Base-by-base conservation (phyloP, 2,329 filamentous ascomycete genomes). In the Apiospora malaysiana region DNA sequence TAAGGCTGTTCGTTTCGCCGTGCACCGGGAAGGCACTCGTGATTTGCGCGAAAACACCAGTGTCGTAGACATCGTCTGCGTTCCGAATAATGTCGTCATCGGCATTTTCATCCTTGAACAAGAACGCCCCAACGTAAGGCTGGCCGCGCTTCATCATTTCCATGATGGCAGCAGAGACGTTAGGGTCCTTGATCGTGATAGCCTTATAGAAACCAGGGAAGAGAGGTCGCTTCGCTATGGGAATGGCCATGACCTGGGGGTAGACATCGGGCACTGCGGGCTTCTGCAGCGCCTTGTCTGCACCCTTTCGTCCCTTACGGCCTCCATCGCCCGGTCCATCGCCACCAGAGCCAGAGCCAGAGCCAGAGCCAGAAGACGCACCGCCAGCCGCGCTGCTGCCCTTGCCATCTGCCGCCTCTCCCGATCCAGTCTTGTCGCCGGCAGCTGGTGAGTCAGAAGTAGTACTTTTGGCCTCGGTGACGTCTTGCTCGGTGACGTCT, bases 161-260 rank as follows among this genome's bases (percentile, higher is more conserved):
- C 71, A 95, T 93, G 75, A 99, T 97, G 27, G 96, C 96, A 49
- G 91, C 91, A 18, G 95, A 93, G 46, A 99, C 96, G 76, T 96
- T 93, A 23, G 93, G 93, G 78, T 99, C 94, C 79, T 94, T 92
- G 76, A 99, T 97, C 4, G 95, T 99, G 76, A 99, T 96, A 12
- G 96, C 95, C 83, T 99, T 99, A 85, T 99, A 99, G 83, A 98
- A 99, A 1, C 96, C 96, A 0, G 96, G 96, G 82, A 98, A 99
- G 16, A 99, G 85, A 14, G 96, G 96, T 69, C 96, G 89, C 81
- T 97, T 94, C 40, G 94, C 93, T 77, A 99, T 98, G 9, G 96
- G 96, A 70, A 99, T 97, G 2, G 95, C 95, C 88, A 99, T 94
- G 70, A 99, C 95, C 80, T 98, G 96, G 4, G 96, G 96, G 80